A percentile compares a stretch with the other conserved stretches of the same genome.
Evolutionary conservation across 2,329 filamentous ascomycete genomes (phyloP).

Genomic region (Neonectria neomacrospora): DNA sequence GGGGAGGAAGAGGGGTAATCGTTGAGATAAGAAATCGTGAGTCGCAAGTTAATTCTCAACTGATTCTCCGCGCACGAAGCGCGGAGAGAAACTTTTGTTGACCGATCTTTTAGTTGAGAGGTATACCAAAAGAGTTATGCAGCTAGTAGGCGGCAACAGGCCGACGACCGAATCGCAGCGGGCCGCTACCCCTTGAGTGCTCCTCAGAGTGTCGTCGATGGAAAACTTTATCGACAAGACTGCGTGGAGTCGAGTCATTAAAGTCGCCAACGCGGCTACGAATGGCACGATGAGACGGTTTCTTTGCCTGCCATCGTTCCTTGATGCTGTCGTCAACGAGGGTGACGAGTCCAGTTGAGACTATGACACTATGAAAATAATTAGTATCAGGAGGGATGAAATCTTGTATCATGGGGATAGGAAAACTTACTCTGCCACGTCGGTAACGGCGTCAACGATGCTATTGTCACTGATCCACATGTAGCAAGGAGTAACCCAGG

Average conservation of each 20-base stretch:
- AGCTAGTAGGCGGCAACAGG: conserved; percentile 52
- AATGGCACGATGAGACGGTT: conserved; percentile 46
- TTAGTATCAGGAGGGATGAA: conserved; percentile 35
- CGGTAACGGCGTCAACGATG: conserved; percentile 75
- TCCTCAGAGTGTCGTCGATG: conserved; percentile 55
- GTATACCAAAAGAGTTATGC: background rate
- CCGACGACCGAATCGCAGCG: conserved; percentile 51
- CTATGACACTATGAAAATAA: conserved; percentile 74
- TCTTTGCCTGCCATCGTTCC: conserved; percentile 72
- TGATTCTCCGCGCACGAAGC: background rate
- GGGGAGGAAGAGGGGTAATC: background rate
- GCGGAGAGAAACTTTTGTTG: conserved; percentile 1
- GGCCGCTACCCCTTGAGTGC: conserved; percentile 46
- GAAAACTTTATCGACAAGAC: conserved; percentile 55
- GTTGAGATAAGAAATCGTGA: conserved; percentile 3
- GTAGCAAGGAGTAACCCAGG: conserved; percentile 90
- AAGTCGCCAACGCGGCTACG: conserved; percentile 40
- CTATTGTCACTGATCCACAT: conserved; percentile 87
- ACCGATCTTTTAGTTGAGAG: background rate
- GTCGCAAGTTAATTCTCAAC: background rate
- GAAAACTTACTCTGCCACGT: conserved; percentile 82
- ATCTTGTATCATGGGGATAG: conserved; percentile 3
- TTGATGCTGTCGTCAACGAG: conserved; percentile 94
- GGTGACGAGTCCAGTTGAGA: conserved; percentile 88
- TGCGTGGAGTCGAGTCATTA: conserved; percentile 42